Evolutionary conservation across 257 asterid genomes (phyloP).

Genomic region (Jacaranda copaia): DNA sequence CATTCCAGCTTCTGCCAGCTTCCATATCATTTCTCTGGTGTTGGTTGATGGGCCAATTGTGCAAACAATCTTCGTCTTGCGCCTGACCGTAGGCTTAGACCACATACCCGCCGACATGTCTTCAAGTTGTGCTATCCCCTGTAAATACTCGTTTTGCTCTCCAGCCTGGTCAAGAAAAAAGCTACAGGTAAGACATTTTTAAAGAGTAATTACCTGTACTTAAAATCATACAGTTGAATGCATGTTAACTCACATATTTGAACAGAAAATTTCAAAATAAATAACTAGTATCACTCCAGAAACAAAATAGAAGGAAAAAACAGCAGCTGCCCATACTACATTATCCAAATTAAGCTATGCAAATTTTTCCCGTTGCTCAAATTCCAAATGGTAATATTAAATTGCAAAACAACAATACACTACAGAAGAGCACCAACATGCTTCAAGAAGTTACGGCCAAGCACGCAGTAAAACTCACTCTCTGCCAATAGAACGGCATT

Average conservation of each 20-base stretch:
- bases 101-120: conserved; percentile 64
- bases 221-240: background rate
- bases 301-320: background rate
- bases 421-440: background rate
- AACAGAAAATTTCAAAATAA: background rate
- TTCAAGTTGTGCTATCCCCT: conserved; percentile 59
- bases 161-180: conserved; percentile 43
- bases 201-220: conserved; percentile 13
- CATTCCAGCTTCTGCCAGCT: conserved; percentile 92
- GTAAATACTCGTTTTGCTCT: conserved; percentile 53
- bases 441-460: background rate
- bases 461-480: background rate
- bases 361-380: background rate
- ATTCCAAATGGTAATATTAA: background rate
- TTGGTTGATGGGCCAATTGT: conserved; percentile 86
- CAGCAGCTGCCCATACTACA: conserved; percentile 9
- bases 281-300: background rate
- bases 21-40: conserved; percentile 87
- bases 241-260: background rate
- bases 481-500: background rate
- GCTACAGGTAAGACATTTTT: background rate
- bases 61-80: conserved; percentile 90
- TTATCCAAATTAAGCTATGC: conserved; percentile 13
- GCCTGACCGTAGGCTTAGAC: conserved; percentile 78
- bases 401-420: background rate